Percentiles rank a stretch among this genome's conserved stretches.
phyloP scores from a whole-genome alignment of 441 rosid genomes.

The Eutrema salsugineum region DNA sequence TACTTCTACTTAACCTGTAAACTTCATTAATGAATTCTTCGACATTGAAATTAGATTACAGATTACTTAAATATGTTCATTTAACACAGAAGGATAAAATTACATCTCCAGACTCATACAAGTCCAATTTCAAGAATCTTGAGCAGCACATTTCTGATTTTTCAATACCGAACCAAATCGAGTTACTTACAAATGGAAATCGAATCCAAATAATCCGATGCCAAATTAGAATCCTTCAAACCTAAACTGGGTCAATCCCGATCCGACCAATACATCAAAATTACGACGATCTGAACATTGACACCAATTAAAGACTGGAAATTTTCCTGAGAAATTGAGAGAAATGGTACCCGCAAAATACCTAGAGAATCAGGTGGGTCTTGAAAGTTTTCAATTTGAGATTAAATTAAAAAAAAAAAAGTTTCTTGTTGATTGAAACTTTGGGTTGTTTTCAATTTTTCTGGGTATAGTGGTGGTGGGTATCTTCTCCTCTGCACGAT shows the following conservation, averaged over 20 bases:
- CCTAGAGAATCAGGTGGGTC: slow-evolving; percentile 5
- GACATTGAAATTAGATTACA: not conserved
- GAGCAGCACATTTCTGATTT: not conserved
- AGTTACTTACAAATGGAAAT: slow-evolving; percentile 10
- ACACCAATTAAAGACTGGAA: not conserved
- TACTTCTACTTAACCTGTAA: not conserved
- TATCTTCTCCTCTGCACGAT: slow-evolving; percentile 7
- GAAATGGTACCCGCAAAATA: slow-evolving; percentile 18
- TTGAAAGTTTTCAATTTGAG: not conserved
- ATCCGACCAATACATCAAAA: slow-evolving; percentile 14
- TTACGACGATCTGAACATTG: slow-evolving; percentile 8
- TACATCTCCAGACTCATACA: not conserved
- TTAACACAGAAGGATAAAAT: not conserved
- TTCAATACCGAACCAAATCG: not conserved
- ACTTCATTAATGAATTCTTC: not conserved
- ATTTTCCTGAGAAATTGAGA: not conserved
- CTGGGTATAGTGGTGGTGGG: slow-evolving; percentile 11
- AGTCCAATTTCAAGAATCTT: not conserved
- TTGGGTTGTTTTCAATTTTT: not conserved
- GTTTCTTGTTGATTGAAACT: not conserved
- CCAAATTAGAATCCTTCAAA: not conserved
- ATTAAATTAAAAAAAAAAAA: not conserved
- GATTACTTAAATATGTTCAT: not conserved
- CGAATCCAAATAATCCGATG: not conserved
- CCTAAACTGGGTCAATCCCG: slow-evolving; percentile 13